These are phyloP conservation scores for Salvia hispanica DNA, from an alignment of 257 asterid genomes.

Conservation along the genomic window DNA sequence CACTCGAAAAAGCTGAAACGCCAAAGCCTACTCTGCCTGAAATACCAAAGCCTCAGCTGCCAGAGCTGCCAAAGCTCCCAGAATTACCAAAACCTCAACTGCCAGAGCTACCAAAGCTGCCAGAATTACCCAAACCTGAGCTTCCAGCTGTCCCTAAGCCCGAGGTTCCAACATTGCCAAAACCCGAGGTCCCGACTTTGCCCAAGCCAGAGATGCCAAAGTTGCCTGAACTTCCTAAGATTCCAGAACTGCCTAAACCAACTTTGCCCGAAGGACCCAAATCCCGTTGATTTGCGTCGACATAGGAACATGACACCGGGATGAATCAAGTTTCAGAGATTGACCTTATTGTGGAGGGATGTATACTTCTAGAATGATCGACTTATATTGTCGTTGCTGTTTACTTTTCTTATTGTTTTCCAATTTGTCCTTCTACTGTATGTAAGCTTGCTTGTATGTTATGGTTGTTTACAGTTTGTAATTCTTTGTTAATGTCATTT, in stretches of 20 bases:
- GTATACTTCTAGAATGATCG: slow-evolving; percentile 16
- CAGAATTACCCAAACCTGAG: no score
- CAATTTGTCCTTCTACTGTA: slow-evolving; percentile 18
- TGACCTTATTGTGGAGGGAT: no score
- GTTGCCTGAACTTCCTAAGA: slow-evolving; percentile 7
- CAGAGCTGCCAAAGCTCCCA: no score
- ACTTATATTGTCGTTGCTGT: slow-evolving; percentile 14
- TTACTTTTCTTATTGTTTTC: slow-evolving; percentile 22
- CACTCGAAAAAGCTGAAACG: background rate
- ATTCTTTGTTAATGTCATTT: background rate
- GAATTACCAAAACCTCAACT: no score
- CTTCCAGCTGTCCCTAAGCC: no score
- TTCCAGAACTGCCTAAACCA: slow-evolving; percentile 23
- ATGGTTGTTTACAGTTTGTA: background rate
- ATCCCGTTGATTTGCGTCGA: no score
- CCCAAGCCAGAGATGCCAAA: slow-evolving; percentile 28
- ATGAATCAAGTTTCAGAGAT: no score
- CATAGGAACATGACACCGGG: no score
- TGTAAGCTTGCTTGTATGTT: slow-evolving; percentile 12
- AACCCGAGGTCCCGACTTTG: no score
- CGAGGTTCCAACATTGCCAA: no score
- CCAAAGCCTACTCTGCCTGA: background rate
- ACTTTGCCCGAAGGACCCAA: slow-evolving; percentile 21
- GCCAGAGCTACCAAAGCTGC: no score
- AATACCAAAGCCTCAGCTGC: background rate